These are phyloP conservation scores for Talaromyces atroroseus DNA, from an alignment of 2,329 filamentous ascomycete genomes.

Conservation along the genomic window DNA sequence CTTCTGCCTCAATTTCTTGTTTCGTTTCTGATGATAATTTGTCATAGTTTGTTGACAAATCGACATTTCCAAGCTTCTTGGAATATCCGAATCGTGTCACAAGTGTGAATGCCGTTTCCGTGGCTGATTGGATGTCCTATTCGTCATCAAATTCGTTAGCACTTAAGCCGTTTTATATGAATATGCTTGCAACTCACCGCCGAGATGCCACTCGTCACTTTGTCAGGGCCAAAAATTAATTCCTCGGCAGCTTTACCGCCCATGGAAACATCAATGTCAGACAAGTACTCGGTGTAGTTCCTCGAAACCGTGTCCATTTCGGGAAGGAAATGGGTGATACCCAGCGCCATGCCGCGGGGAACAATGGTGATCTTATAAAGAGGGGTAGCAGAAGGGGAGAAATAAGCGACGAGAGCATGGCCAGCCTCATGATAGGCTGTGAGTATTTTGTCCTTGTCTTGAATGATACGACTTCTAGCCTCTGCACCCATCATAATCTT, in stretches of 20 bases:
- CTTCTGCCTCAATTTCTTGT: constrained; percentile 79
- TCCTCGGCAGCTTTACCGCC: constrained; percentile 87
- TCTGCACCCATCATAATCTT: constrained; percentile 97
- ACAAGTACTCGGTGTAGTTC: constrained; percentile 77
- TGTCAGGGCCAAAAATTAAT: constrained; percentile 83
- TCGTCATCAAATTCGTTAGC: background rate
- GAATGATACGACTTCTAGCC: constrained; percentile 80
- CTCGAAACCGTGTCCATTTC: constrained; percentile 89
- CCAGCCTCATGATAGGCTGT: constrained; percentile 97
- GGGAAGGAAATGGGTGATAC: constrained; percentile 80
- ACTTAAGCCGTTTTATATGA: background rate
- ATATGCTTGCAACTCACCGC: constrained; percentile 49
- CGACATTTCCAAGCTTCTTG: constrained; percentile 77
- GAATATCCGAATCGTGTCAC: constrained; percentile 90
- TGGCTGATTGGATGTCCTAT: constrained; percentile 78
- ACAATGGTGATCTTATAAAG: constrained; percentile 98
- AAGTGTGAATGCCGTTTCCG: constrained; percentile 76
- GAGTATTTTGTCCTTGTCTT: constrained; percentile 87
- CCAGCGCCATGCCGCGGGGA: constrained; percentile 78
- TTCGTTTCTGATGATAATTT: constrained; percentile 81
- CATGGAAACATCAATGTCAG: constrained; percentile 72
- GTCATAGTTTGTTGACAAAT: constrained; percentile 75
- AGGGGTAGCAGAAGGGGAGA: constrained; percentile 67
- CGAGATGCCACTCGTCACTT: constrained; percentile 83
- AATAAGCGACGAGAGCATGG: constrained; percentile 84